Evolutionary conservation across 2,329 filamentous ascomycete species (phyloP).

Genomic region (Aspergillus hiratsukae): DNA sequence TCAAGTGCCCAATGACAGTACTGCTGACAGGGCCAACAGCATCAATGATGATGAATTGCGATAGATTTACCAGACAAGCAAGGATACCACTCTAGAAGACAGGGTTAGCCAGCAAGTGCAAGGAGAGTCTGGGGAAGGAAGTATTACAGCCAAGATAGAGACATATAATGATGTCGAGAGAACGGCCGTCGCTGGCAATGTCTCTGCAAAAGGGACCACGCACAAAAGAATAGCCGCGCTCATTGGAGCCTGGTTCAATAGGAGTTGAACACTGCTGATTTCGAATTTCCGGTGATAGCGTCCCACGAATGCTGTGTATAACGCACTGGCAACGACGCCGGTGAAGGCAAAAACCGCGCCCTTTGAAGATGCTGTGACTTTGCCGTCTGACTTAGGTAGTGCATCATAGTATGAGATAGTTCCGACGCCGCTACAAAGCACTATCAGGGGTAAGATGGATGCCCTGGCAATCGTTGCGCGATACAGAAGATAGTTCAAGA

Average conservation of each 20-base stretch:
- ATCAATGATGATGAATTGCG: slow-evolving; percentile 22
- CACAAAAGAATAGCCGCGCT: slow-evolving; percentile 14
- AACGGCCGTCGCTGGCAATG: slow-evolving; percentile 8
- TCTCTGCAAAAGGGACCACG: slow-evolving; percentile 15
- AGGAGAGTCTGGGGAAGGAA: no score
- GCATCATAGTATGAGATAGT: slow-evolving; percentile 19
- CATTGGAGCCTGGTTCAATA: slow-evolving; percentile 18
- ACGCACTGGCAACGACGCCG: slow-evolving; percentile 17
- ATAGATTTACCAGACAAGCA: slow-evolving; percentile 19
- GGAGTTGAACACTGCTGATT: slow-evolving; percentile 18
- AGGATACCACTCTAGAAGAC: slow-evolving; percentile 15
- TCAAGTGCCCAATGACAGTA: slow-evolving; percentile 63
- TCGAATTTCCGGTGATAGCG: slow-evolving; percentile 16
- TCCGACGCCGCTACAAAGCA: slow-evolving; percentile 16
- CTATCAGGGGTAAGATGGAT: slow-evolving; percentile 10
- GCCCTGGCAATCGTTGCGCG: slow-evolving; percentile 13
- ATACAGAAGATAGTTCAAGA: slow-evolving; percentile 17
- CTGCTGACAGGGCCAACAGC: slow-evolving; percentile 56
- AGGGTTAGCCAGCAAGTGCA: no score
- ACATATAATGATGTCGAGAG: background rate
- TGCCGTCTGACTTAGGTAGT: slow-evolving; percentile 4
- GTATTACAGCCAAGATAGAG: no score
- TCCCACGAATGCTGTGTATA: slow-evolving; percentile 17
- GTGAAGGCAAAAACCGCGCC: slow-evolving; percentile 17
- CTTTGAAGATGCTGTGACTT: slow-evolving; percentile 6